Evolutionary conservation across 2,329 filamentous ascomycete genomes (phyloP).

Genomic region (Graphilbum sp.): DNA sequence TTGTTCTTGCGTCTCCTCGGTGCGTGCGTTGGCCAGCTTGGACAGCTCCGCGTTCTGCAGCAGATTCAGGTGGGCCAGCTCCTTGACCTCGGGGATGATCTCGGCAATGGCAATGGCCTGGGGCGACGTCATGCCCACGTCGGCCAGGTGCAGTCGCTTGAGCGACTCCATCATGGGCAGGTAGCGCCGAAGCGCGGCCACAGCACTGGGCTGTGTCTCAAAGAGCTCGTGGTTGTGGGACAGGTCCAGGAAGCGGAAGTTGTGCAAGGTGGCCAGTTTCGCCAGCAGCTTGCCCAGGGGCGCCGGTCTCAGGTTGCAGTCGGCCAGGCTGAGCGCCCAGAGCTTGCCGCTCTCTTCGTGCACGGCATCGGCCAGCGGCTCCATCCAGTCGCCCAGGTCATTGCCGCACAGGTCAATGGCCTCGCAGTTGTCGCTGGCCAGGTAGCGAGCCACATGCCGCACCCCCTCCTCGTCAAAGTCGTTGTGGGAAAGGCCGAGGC

Average conservation of each 20-base stretch:
- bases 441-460: slow-evolving; percentile 58
- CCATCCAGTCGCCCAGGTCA: slow-evolving; percentile 42
- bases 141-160: slow-evolving; percentile 72
- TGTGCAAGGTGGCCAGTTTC: slow-evolving; percentile 48
- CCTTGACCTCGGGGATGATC: slow-evolving; percentile 67
- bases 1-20: slow-evolving; percentile 74
- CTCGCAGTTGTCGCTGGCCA: slow-evolving; percentile 63
- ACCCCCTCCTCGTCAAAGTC: slow-evolving; percentile 58
- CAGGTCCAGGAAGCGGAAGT: slow-evolving; percentile 78
- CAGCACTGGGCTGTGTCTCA: slow-evolving; percentile 52
- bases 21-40: slow-evolving; percentile 55
- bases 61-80: slow-evolving; percentile 73
- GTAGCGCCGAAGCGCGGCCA: slow-evolving; percentile 58
- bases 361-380: slow-evolving; percentile 34
- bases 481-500: slow-evolving; percentile 74
- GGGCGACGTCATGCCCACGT: slow-evolving; percentile 70
- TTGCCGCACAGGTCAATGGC: slow-evolving; percentile 85
- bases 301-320: slow-evolving; percentile 62
- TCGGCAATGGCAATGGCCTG: slow-evolving; percentile 86
- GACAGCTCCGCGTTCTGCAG: slow-evolving; percentile 63
- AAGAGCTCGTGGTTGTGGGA: slow-evolving; percentile 81
- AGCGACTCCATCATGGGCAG: slow-evolving; percentile 62
- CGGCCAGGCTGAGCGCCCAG: slow-evolving; percentile 72
- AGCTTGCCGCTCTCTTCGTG: slow-evolving; percentile 35
- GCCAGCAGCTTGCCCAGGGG: slow-evolving; percentile 63